phyloP scores from a whole-genome alignment of 2,329 filamentous ascomycete species.

The Colletotrichum nymphaeae region DNA sequence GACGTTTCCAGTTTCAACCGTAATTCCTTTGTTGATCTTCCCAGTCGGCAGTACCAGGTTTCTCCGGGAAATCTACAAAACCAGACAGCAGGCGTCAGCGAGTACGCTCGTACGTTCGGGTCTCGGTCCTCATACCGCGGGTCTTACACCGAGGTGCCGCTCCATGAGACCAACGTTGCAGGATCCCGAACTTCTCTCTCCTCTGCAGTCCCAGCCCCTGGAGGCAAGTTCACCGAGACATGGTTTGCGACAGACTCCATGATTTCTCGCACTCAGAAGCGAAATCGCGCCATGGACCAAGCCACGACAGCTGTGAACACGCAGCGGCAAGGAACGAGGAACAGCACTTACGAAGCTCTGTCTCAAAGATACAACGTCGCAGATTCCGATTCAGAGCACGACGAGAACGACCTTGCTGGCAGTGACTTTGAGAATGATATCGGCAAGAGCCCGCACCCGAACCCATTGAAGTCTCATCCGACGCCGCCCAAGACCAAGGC shows the following conservation, averaged over 20 bases:
- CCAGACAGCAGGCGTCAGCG: conserved; percentile 54
- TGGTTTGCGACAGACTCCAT: conserved; percentile 67
- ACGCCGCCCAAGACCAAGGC: conserved; percentile 42
- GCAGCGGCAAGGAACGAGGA: conserved; percentile 44
- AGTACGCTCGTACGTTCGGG: conserved; percentile 61
- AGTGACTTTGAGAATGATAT: conserved; percentile 41
- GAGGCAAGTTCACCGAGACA: conserved; percentile 63
- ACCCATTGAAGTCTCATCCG: conserved; percentile 67
- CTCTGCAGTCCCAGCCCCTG: conserved; percentile 24
- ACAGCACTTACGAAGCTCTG: conserved; percentile 57
- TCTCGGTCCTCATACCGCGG: conserved; percentile 49
- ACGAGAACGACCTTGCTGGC: conserved; percentile 43
- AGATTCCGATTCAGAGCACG: conserved; percentile 53
- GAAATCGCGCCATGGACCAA: conserved; percentile 54
- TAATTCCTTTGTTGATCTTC: conserved; percentile 66
- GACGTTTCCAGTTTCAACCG: conserved; percentile 65
- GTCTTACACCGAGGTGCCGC: conserved; percentile 63
- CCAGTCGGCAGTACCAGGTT: conserved; percentile 67
- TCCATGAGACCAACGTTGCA: conserved; percentile 48
- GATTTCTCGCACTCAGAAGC: conserved; percentile 64
- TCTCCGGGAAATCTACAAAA: conserved; percentile 55
- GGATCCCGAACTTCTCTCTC: conserved; percentile 21
- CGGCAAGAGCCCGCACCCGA: conserved; percentile 51
- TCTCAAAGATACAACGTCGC: conserved; percentile 56
- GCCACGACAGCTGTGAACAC: conserved; percentile 44